A percentile compares a stretch with the other conserved stretches of the same genome.
These are phyloP conservation scores for Polygonum maritimum DNA, from an alignment of 148 eudicot genomes.

Conservation along the genomic window DNA sequence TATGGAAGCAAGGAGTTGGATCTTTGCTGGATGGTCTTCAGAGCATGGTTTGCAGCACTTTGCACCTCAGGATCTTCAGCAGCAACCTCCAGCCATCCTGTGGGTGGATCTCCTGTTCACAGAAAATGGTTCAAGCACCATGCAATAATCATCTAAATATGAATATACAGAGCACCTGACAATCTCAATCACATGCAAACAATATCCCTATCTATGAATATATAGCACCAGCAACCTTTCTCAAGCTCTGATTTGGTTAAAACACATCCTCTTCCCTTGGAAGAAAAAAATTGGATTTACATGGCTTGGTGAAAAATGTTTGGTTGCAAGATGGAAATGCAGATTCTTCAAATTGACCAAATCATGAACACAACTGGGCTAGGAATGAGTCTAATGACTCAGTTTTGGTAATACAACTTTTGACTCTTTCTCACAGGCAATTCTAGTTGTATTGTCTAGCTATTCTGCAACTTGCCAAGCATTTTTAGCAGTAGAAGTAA, in stretches of 20 bases:
- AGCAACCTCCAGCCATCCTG: slow-evolving; percentile 75
- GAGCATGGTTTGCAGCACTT: slow-evolving; percentile 85
- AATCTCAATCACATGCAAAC: background rate
- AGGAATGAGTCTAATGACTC: too few relatives aligned
- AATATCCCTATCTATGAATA: background rate
- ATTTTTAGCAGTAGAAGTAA: background rate
- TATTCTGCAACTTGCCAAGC: too few relatives aligned
- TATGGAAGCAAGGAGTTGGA: slow-evolving; percentile 82
- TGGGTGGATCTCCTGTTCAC: slow-evolving; percentile 43
- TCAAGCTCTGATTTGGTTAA: background rate
- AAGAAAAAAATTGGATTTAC: too few relatives aligned
- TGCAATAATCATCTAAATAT: background rate
- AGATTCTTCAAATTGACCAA: background rate
- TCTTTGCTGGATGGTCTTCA: slow-evolving; percentile 70
- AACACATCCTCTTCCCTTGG: background rate
- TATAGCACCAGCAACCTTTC: background rate
- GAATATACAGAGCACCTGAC: background rate
- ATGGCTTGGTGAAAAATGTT: background rate
- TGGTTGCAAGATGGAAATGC: background rate
- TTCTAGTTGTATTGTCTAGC: too few relatives aligned
- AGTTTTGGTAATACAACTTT: too few relatives aligned
- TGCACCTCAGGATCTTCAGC: slow-evolving; percentile 83
- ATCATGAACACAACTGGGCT: background rate
- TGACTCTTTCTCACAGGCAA: too few relatives aligned
- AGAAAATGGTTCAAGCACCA: background rate